Evolutionary conservation across 805 yeast genomes (phyloP), one percentile per base, ranked within the genome.

Genomic region (Yarrowia hollandica): DNA sequence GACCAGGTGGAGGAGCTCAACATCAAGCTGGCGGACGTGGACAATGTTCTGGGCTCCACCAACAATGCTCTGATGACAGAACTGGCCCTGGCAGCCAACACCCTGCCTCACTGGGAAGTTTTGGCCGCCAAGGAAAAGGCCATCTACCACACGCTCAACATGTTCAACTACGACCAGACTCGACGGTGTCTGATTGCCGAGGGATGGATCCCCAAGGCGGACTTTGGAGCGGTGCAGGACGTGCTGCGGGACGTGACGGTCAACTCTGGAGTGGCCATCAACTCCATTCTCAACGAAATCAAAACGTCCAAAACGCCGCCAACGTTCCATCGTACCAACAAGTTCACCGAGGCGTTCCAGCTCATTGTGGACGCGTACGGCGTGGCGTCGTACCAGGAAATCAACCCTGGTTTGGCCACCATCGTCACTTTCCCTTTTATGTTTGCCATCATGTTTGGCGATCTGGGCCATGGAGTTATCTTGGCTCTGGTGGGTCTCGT

Each of bases 371-470:
- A 94, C 73, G 94, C 97, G 3, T 94, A 94, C 72, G 99, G 99
- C 68, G 79, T 90, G 57, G 92, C 96, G 4, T 81, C 90, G 2
- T 91, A 92, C 74, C 86, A 91, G 65, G 99, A 94, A 73, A 94
- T 94, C 19, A 94, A 94, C 71, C 96, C 99, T 1, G 99, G 96
- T 52, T 76, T 94, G 65, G 91, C 99, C 3, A 91, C 99, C 0
- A 82, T 89, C 55, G 87, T 94, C 21, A 94, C 99, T 0, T 94
- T 94, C 76, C 99, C 99, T 15, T 94, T 94, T 71, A 88, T 94
- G 96, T 94, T 94, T 75, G 97, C 99, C 19, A 87, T 94, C 65
- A 94, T 94, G 99, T 94, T 94, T 77, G 99, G 99, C 76, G 99
- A 94, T 76, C 73, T 90, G 61, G 99, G 99, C 19, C 99, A 94